These are phyloP conservation scores for Globisporangium radiosum DNA, from an alignment of 352 stramenopile species.

Conservation along the genomic window DNA sequence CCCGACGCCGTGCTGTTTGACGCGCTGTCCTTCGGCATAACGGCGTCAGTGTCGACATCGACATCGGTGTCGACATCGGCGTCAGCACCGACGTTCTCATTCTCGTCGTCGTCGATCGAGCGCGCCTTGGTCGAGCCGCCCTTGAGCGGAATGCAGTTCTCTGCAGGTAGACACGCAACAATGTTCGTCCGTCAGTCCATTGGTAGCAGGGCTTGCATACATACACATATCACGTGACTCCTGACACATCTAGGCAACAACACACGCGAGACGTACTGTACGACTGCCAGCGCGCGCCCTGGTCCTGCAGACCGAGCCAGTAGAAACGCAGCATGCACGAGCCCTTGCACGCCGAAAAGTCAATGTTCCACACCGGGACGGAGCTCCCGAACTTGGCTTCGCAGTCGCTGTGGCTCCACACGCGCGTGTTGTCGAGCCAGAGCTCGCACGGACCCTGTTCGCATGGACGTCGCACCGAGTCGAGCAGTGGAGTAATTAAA, in stretches of 20 bases:
- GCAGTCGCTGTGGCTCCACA: conserved; percentile 30
- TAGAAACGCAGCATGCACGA: conserved; percentile 38
- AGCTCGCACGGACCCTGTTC: conserved; percentile 34
- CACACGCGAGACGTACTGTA: conserved; percentile 24
- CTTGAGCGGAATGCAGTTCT: too few species aligned
- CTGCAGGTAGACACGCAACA: too few species aligned
- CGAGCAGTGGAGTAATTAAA: not conserved
- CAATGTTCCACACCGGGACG: conserved; percentile 17
- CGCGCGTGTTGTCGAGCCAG: conserved; percentile 36
- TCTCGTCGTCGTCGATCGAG: too few species aligned
- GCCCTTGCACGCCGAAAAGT: conserved; percentile 30
- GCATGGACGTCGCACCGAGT: not conserved
- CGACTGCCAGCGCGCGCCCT: conserved; percentile 22
- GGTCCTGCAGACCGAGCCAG: conserved; percentile 37
- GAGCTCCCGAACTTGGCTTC: conserved; percentile 19
- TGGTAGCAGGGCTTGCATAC: too few species aligned
- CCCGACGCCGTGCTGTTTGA: not conserved
- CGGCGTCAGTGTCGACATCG: not conserved
- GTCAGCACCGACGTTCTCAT: too few species aligned
- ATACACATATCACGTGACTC: too few species aligned
- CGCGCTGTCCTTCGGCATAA: not conserved
- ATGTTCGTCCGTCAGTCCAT: too few species aligned
- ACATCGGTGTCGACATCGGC: not conserved
- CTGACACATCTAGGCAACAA: not conserved
- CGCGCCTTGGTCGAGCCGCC: too few species aligned